phyloP scores from a whole-genome alignment of 129 eudicot genomes.

The Saussurea involucrata region DNA sequence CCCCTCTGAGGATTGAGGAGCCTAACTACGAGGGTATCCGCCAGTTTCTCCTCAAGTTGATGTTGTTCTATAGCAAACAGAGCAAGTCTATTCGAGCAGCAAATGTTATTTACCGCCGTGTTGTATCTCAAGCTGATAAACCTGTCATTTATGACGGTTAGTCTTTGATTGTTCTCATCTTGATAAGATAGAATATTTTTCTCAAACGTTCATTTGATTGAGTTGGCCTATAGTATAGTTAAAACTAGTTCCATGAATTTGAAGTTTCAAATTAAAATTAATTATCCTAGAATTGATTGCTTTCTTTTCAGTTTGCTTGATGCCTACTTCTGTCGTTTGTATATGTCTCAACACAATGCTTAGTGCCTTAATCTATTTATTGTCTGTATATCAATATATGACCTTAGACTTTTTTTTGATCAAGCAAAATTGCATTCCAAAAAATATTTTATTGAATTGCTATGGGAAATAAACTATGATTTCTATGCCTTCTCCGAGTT shows the following conservation, averaged over 20 bases:
- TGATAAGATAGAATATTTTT: constrained; percentile 3
- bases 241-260: not conserved
- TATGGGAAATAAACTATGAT: not conserved
- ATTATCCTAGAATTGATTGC: not conserved
- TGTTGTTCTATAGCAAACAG: constrained; percentile 81
- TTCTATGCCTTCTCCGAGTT: not conserved
- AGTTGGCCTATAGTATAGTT: not conserved
- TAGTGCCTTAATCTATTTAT: not conserved
- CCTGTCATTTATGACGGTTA: constrained; percentile 89
- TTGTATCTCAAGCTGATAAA: constrained; percentile 63
- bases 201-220: not conserved
- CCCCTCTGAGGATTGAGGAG: constrained; percentile 34
- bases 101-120: constrained; percentile 72
- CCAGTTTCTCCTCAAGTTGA: constrained; percentile 56
- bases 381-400: no score
- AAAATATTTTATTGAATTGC: not conserved
- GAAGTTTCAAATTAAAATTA: not conserved
- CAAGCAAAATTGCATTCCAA: not conserved
- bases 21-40: constrained; percentile 70
- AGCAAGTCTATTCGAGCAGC: constrained; percentile 84
- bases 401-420: not conserved
- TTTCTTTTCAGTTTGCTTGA: not conserved
- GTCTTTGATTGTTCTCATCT: constrained; percentile 20
- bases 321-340: not conserved
- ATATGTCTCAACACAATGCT: not conserved